A percentile compares a stretch with the other conserved stretches of the same genome.
Conservation (phyloP, 306 rosid species). For the Sesbania bispinosa region DNA sequence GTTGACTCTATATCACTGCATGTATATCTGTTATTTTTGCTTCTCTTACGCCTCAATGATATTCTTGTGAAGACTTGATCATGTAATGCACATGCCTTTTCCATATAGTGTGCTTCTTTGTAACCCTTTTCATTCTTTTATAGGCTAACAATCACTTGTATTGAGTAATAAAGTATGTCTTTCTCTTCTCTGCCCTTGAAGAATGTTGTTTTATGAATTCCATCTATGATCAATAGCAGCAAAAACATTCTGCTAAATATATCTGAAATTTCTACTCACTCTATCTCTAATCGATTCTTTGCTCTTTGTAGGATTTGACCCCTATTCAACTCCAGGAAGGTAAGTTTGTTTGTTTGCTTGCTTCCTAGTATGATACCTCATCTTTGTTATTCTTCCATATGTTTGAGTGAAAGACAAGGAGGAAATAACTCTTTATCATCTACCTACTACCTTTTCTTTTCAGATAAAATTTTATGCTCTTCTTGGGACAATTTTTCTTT, state of each 20-base stretch:
- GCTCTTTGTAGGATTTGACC: constrained; percentile 75
- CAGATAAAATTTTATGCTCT: not conserved
- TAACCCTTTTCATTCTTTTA: not conserved
- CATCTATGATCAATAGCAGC: not conserved
- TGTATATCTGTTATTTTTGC: no score
- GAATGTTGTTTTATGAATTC: not conserved
- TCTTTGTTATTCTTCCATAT: not conserved
- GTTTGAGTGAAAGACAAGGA: not conserved
- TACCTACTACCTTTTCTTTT: not conserved
- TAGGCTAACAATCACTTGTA: not conserved
- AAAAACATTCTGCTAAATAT: not conserved
- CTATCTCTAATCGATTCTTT: constrained; percentile 28
- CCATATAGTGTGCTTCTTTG: no score
- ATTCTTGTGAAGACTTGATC: no score
- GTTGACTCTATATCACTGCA: no score
- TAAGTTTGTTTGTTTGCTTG: constrained; percentile 39
- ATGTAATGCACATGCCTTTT: no score
- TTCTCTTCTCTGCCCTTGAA: constrained; percentile 8
- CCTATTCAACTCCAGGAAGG: constrained; percentile 94
- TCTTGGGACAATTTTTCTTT: not conserved
- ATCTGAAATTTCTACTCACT: not conserved
- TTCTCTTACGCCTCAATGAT: no score
- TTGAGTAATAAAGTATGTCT: not conserved
- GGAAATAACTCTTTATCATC: constrained; percentile 2
- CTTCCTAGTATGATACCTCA: not conserved